Evolutionary conservation across 2,329 filamentous ascomycete genomes (phyloP).

Genomic region (Ceratocystis smalleyi): DNA sequence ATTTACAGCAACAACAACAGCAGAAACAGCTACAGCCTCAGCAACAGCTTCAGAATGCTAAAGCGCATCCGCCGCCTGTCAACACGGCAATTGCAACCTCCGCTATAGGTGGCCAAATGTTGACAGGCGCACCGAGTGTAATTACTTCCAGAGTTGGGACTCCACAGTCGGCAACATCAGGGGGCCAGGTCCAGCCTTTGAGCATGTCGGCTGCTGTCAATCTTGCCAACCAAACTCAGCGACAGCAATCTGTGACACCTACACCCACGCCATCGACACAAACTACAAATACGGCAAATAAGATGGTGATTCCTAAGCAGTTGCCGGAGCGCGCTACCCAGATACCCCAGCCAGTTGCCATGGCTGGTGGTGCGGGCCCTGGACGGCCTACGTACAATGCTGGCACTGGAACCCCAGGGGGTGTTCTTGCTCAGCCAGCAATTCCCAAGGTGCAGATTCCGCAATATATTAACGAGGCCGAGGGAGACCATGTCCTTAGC

Average conservation of each 20-base stretch:
- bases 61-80: constrained; percentile 30
- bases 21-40: constrained; percentile 7
- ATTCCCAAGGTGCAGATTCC: constrained; percentile 69
- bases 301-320: constrained; percentile 71
- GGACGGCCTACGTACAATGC: constrained; percentile 70
- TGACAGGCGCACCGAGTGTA: constrained; percentile 35
- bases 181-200: constrained; percentile 28
- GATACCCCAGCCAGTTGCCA: constrained; percentile 56
- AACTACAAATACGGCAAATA: constrained; percentile 32
- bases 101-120: constrained; percentile 26
- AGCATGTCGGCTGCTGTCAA: constrained; percentile 36
- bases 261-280: constrained; percentile 27
- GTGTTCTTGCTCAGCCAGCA: constrained; percentile 76
- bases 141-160: constrained; percentile 34
- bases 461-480: constrained; percentile 73
- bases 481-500: constrained; percentile 83
- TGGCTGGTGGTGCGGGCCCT: constrained; percentile 45
- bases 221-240: constrained; percentile 31
- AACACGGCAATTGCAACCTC: constrained; percentile 32
- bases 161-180: constrained; percentile 28
- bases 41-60: constrained; percentile 23
- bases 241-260: constrained; percentile 19
- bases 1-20: constrained; percentile 1
- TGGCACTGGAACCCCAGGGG: constrained; percentile 59
- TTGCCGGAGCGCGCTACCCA: constrained; percentile 52